Evolutionary conservation across 495 filamentous ascomycete species (phyloP).

Genomic region (Penicillium diatomitis): DNA sequence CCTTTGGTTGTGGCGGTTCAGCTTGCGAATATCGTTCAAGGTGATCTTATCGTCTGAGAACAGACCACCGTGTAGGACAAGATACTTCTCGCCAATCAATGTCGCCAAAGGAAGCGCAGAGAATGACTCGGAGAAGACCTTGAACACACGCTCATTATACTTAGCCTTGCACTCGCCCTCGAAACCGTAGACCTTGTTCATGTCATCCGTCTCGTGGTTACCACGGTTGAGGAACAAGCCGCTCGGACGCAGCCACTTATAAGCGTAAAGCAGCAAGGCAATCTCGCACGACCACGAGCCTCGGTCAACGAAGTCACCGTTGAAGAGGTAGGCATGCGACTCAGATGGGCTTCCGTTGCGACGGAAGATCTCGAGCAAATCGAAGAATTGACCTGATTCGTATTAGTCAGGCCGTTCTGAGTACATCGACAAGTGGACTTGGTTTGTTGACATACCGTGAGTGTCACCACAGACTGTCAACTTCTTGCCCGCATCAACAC

Average conservation of each 20-base stretch:
- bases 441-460: slow-evolving; percentile 52
- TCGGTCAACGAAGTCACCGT: slow-evolving; percentile 97
- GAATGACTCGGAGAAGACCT: slow-evolving; percentile 97
- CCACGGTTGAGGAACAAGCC: slow-evolving; percentile 94
- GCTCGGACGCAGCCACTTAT: slow-evolving; percentile 88
- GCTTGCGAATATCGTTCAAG: slow-evolving; percentile 85
- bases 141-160: slow-evolving; percentile 93
- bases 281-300: slow-evolving; percentile 98
- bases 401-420: slow-evolving; percentile 2
- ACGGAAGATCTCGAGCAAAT: slow-evolving; percentile 91
- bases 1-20: slow-evolving; percentile 83
- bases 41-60: slow-evolving; percentile 96
- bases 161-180: slow-evolving; percentile 97
- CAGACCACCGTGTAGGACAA: slow-evolving; percentile 89
- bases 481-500: slow-evolving; percentile 62
- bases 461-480: slow-evolving; percentile 97
- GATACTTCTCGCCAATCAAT: slow-evolving; percentile 81
- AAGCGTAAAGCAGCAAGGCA: slow-evolving; percentile 84
- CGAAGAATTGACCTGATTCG: slow-evolving; percentile 81
- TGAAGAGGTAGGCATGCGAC: slow-evolving; percentile 91
- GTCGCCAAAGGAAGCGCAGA: slow-evolving; percentile 90
- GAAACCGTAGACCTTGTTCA: slow-evolving; percentile 98
- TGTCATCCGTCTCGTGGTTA: slow-evolving; percentile 99
- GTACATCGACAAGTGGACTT: too few relatives aligned
- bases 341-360: slow-evolving; percentile 77